Evolutionary conservation across 495 filamentous ascomycete genomes (phyloP), one percentile per base, ranked within the genome.

Genomic region (Aspergillus sclerotioniger): DNA sequence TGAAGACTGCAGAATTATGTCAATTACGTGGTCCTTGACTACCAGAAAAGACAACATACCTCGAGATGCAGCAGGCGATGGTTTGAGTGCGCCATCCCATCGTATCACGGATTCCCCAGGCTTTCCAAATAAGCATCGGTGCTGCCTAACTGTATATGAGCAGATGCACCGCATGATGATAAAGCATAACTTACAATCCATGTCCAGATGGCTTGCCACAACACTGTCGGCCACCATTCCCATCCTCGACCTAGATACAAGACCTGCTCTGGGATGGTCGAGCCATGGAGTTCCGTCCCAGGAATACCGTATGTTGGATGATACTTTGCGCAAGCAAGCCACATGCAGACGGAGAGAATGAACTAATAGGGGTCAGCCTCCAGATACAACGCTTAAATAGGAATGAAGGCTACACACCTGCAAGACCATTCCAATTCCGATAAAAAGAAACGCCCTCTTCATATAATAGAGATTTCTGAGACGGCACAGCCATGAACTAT

Each of bases 11-110:
- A 54, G n/a, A n/a, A n/a, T n/a, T n/a, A n/a, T n/a, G n/a, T n/a
- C n/a, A n/a, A n/a, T n/a, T n/a, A n/a, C n/a, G n/a, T n/a, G n/a
- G n/a, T n/a, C n/a, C n/a, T n/a, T n/a, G n/a, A n/a, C n/a, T n/a
- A n/a, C n/a, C n/a, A n/a, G n/a, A n/a, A n/a, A n/a, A n/a, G n/a
- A n/a, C n/a, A n/a, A n/a, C n/a, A n/a, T n/a, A n/a, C n/a, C n/a
- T n/a, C n/a, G n/a, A n/a, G n/a, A 29, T 19, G 44, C 81, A 80
- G 62, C 83, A 86, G 19, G 77, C 69, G 29, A 82, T 83, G 10
- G 85, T 89, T 62, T 89, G 86, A 4, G 79, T 59, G n/a, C 84
- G 79, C 87, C 87, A 90, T 53, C 82, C 81, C 53, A 88, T 81
- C 5, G 86, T 85, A 60, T 90, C 87, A 48, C 71, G 77, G 56